Base-by-base conservation (phyloP, 352 stramenopile species). In the Phytophthora crassamura region DNA sequence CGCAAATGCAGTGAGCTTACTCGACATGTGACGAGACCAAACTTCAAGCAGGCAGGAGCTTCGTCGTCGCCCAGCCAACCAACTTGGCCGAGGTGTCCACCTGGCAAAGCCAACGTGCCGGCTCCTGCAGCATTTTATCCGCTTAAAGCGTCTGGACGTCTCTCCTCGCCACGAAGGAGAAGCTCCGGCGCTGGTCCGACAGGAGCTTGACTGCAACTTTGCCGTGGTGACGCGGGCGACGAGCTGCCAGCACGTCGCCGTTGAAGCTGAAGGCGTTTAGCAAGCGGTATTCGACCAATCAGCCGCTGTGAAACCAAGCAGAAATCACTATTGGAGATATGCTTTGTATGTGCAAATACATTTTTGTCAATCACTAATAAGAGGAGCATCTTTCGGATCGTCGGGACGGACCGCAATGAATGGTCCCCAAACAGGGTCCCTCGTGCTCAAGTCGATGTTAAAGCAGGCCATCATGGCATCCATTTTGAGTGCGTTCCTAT, bases 121-220 rank as follows among this genome's bases (percentile, higher is more conserved):
- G 20, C 14, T 41, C 20, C 49, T n/a, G 42, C 35, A 49, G 39
- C 46, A 59, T 66, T 59, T 59, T 59, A 53, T 39, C 47, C 50
- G 59, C 49, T 66, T 66, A 48, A 60, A 53, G 58, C 12, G 34
- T 67, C 42, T n/a, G 48, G 59, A 65, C 57, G 22, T 63, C 35
- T 46, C 30, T 41, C n/a, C n/a, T n/a, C n/a, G n/a, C n/a, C n/a
- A n/a, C n/a, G n/a, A n/a, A n/a, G n/a, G n/a, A n/a, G n/a, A 42
- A 15, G 22, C 22, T 1, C 22, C 3, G 12, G 16, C 22, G 40
- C 16, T 25, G 22, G 22, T 3, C 22, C 22, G 22, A 25, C 22
- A 25, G 34, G 41, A 61, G 35, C 40, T 52, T 39, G 20, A 14
- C 34, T 54, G 39, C 49, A 60, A 59, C 55, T 66, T 22, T 33